These are phyloP conservation scores for Alloascoidea hylecoeti DNA, from an alignment of 805 yeast species.

Conservation along the genomic window DNA sequence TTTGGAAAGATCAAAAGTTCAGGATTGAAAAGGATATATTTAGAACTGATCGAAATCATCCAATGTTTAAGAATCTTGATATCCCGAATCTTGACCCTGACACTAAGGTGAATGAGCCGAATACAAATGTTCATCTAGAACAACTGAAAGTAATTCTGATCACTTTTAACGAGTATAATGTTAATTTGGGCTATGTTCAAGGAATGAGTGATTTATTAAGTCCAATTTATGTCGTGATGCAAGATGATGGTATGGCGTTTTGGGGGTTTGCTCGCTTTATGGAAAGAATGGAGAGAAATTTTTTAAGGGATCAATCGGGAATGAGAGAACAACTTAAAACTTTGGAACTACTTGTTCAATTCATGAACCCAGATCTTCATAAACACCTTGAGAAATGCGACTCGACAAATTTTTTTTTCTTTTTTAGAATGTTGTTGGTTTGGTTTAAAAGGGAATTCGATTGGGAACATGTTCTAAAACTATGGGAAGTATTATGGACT, in stretches of 20 bases:
- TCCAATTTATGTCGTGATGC: conserved; percentile 51
- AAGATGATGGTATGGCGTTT: conserved; percentile 69
- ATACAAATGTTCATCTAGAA: conserved; percentile 68
- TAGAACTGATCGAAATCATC: conserved; percentile 74
- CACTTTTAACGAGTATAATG: conserved; percentile 76
- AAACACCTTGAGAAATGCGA: conserved; percentile 79
- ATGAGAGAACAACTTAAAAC: conserved; percentile 82
- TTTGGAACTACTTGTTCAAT: conserved; percentile 72
- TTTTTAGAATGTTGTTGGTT: conserved; percentile 87
- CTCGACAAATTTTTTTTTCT: conserved; percentile 81
- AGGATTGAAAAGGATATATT: conserved; percentile 90
- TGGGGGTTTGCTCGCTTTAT: conserved; percentile 83
- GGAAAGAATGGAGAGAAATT: conserved; percentile 93
- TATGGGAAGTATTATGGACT: conserved; percentile 95
- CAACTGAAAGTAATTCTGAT: conserved; percentile 64
- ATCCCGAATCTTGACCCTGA: conserved; percentile 24
- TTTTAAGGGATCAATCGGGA: conserved; percentile 83
- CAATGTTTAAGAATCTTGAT: conserved; percentile 39
- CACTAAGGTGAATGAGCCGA: conserved; percentile 43
- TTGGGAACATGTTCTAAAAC: conserved; percentile 57
- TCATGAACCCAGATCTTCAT: conserved; percentile 78
- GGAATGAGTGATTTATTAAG: conserved; percentile 94
- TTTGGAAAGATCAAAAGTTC: conserved; percentile 80
- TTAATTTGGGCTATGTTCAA: conserved; percentile 86
- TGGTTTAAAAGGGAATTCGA: conserved; percentile 90